Evolutionary conservation across 73 alveolate genomes (phyloP), one percentile per base, ranked within the genome.

Genomic region (Symbiodinium natans): DNA sequence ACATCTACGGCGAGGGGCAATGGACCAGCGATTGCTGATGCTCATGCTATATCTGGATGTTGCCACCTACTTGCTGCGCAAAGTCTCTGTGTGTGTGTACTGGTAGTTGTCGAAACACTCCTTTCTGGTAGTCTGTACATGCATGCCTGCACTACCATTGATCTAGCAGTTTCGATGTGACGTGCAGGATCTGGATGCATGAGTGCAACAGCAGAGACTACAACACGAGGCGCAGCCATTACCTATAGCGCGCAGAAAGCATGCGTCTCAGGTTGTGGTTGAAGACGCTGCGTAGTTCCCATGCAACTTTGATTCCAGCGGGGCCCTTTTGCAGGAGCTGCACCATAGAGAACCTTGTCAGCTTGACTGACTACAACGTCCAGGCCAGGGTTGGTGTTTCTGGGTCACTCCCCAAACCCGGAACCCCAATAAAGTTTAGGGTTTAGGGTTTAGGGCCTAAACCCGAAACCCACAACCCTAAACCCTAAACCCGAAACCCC

Each of bases 361-460:
- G 95, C 95, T 29, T 88, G 74, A 88, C 95, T n/a, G 95, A 59
- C 86, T 88, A 88, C 95, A 88, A 88, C 34, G 95, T 88, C 68
- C 95, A n/a, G 95, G 95, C 40, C 41, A 4, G 82, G 48, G 19
- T 43, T 13, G 31, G 92, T 1, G 5, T 39, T 19, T 11, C n/a
- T n/a, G n/a, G n/a, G n/a, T n/a, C n/a, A n/a, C n/a, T n/a, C n/a
- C n/a, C n/a, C n/a, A n/a, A n/a, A n/a, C n/a, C n/a, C n/a, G n/a
- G n/a, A n/a, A n/a, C n/a, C n/a, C n/a, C n/a, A n/a, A n/a, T n/a
- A n/a, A n/a, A n/a, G n/a, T n/a, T n/a, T n/a, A n/a, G n/a, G n/a
- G n/a, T n/a, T n/a, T n/a, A n/a, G n/a, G n/a, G n/a, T n/a, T n/a
- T n/a, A 43, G 56, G 11, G 19, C 56, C 56, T 43, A 43, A 43